Percentiles rank a stretch among this genome's conserved stretches.
These are phyloP conservation scores for Chernovozyma aurita DNA, from an alignment of 1,139 yeast genomes.

Conservation along the genomic window DNA sequence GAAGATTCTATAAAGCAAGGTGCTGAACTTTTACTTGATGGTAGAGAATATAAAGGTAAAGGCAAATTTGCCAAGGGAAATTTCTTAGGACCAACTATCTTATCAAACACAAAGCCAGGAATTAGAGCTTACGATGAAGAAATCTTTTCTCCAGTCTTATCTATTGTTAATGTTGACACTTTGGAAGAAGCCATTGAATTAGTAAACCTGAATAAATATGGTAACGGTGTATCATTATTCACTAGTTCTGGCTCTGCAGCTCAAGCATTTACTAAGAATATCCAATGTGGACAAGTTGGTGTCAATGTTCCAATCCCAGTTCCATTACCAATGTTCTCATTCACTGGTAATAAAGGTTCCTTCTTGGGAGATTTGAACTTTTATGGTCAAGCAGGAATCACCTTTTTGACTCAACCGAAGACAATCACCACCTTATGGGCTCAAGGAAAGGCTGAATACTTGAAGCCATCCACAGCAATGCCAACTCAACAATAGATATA, in stretches of 20 bases:
- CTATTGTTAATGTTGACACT: slow-evolving; percentile 60
- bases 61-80: slow-evolving; percentile 55
- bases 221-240: slow-evolving; percentile 72
- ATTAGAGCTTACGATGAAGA: slow-evolving; percentile 73
- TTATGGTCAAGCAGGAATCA: slow-evolving; percentile 71
- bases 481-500: slow-evolving; percentile 47
- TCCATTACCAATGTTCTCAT: slow-evolving; percentile 78
- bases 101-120: slow-evolving; percentile 62
- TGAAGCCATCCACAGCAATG: slow-evolving; percentile 59
- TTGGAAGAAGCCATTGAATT: slow-evolving; percentile 69
- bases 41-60: slow-evolving; percentile 49
- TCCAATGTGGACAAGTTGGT: slow-evolving; percentile 77
- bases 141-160: slow-evolving; percentile 72
- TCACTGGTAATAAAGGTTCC: slow-evolving; percentile 75
- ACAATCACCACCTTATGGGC: slow-evolving; percentile 69
- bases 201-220: slow-evolving; percentile 63
- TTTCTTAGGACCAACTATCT: slow-evolving; percentile 70
- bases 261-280: slow-evolving; percentile 64
- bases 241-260: slow-evolving; percentile 68
- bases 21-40: slow-evolving; percentile 61
- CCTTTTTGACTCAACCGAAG: slow-evolving; percentile 72
- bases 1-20: slow-evolving; percentile 53
- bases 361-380: slow-evolving; percentile 78
- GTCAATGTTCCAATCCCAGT: slow-evolving; percentile 83
- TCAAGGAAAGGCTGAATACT: slow-evolving; percentile 33